Conservation (phyloP, 2,329 filamentous ascomycete species). For the Beauveria varroae region DNA sequence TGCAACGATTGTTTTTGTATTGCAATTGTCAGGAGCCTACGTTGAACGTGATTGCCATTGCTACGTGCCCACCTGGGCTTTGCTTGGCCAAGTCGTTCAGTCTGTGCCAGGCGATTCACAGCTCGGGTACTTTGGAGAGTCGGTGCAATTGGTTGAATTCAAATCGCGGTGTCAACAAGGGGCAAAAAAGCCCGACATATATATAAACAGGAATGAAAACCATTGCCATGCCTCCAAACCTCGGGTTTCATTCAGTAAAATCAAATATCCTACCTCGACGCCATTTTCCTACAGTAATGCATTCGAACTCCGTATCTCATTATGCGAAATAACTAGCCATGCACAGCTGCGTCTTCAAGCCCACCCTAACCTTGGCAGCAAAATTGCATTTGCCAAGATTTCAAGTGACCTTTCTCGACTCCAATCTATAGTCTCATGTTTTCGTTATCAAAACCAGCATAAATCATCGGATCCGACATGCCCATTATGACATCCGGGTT, state of each 20-base stretch:
- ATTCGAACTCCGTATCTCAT: neutral
- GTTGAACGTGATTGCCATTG: neutral
- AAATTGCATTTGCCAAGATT: neutral
- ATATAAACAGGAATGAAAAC: neutral
- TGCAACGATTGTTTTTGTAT: neutral
- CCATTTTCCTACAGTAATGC: neutral
- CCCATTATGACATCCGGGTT: constrained; percentile 51
- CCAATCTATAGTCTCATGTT: constrained; percentile 31
- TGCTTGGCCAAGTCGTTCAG: too few relatives aligned
- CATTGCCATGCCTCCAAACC: neutral
- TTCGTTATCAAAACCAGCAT: constrained; percentile 42
- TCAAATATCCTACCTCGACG: neutral
- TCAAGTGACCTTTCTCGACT: neutral
- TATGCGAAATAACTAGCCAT: neutral
- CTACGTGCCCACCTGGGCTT: neutral
- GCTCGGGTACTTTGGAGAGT: too few relatives aligned
- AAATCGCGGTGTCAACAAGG: neutral
- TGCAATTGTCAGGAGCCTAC: neutral
- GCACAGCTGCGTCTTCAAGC: neutral
- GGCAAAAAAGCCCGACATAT: neutral
- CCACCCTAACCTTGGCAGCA: neutral
- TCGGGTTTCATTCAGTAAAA: neutral
- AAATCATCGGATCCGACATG: constrained; percentile 53
- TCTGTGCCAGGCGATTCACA: too few relatives aligned
- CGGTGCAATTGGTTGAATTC: neutral